Percentiles rank a stretch among this genome's conserved stretches.
Conservation (phyloP, 2,329 filamentous ascomycete genomes). For the Fusarium sarcochroum region DNA sequence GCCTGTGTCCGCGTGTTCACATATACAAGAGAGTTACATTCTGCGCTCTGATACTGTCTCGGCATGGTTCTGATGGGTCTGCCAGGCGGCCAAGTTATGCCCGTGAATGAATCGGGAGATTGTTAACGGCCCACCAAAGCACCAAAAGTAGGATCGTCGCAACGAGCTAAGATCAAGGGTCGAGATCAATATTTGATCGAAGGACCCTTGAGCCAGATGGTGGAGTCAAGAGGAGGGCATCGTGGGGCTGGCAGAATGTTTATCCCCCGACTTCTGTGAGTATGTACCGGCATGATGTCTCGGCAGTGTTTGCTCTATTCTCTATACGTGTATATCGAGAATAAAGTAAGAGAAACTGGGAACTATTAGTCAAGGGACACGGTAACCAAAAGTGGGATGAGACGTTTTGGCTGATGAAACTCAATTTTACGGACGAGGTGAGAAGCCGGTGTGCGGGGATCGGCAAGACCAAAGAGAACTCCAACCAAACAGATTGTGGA, state of each 20-base stretch:
- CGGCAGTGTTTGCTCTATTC: too few species aligned
- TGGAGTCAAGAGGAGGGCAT: constrained; percentile 8
- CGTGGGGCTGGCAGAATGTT: constrained; percentile 14
- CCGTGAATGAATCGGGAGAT: constrained; percentile 11
- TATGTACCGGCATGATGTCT: too few species aligned
- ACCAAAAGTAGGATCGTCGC: background rate
- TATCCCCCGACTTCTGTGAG: constrained; percentile 1
- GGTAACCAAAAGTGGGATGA: constrained; percentile 6
- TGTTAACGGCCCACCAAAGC: constrained; percentile 12
- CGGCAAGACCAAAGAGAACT: constrained; percentile 1
- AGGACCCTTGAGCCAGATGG: constrained; percentile 3
- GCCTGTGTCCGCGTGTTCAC: background rate
- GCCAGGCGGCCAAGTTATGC: background rate
- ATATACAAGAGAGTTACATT: constrained; percentile 6
- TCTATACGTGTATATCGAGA: background rate
- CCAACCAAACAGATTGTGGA: constrained; percentile 1
- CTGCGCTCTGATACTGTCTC: background rate
- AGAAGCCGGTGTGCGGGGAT: constrained; percentile 11
- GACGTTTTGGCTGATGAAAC: constrained; percentile 7
- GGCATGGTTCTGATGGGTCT: constrained; percentile 3
- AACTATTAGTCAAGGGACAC: constrained; percentile 11
- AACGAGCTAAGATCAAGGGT: background rate
- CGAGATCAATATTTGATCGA: constrained; percentile 4
- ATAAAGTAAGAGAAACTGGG: background rate
- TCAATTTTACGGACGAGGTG: background rate